phyloP scores from a whole-genome alignment of 2,329 filamentous ascomycete species.

The Penicillium sclerotiorum region DNA sequence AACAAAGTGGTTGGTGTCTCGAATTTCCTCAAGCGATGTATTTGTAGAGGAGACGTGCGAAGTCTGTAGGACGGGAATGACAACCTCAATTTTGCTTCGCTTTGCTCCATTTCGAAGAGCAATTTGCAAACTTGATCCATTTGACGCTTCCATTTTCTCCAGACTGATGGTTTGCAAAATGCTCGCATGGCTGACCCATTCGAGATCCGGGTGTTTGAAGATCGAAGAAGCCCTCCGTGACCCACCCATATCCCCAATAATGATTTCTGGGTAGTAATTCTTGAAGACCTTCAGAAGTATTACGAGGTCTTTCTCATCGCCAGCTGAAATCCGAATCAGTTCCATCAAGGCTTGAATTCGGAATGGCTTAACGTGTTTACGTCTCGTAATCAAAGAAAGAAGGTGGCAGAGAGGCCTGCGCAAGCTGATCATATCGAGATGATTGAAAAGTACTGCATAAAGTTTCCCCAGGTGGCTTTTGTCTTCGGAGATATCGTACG shows the following conservation, averaged over 20 bases:
- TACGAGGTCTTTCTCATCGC: constrained; percentile 73
- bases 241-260: constrained; percentile 68
- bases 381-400: constrained; percentile 74
- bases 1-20: constrained; percentile 69
- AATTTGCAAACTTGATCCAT: constrained; percentile 65
- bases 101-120: constrained; percentile 56
- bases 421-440: constrained; percentile 78
- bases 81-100: constrained; percentile 52
- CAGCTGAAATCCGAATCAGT: constrained; percentile 52
- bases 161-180: constrained; percentile 65
- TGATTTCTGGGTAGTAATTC: constrained; percentile 87
- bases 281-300: constrained; percentile 82
- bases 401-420: constrained; percentile 73
- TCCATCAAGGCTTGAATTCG: constrained; percentile 73
- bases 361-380: constrained; percentile 81
- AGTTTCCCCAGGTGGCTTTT: constrained; percentile 65
- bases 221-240: constrained; percentile 38
- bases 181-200: constrained; percentile 71
- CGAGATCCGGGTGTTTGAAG: constrained; percentile 68
- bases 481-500: constrained; percentile 71
- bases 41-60: constrained; percentile 67
- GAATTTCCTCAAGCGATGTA: constrained; percentile 72
- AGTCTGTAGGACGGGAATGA: constrained; percentile 72
- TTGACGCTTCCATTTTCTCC: constrained; percentile 44
- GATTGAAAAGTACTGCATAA: constrained; percentile 77